These are phyloP conservation scores for Quercus ilex DNA, from an alignment of 306 rosid genomes.

Conservation along the genomic window DNA sequence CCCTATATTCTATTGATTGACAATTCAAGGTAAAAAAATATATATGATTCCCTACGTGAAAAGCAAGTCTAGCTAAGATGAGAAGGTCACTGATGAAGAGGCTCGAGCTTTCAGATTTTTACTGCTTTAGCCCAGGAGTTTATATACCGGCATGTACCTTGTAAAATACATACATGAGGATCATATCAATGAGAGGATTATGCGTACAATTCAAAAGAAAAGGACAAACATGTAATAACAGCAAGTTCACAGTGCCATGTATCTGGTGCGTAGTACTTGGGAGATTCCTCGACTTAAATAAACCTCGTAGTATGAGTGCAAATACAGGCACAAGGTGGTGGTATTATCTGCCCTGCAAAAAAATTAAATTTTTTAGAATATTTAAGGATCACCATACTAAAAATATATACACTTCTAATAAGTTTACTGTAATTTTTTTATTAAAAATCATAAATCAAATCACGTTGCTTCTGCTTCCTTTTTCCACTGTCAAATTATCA, in stretches of 20 bases:
- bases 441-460: no score
- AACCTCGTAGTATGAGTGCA: not conserved
- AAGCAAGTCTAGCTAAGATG: not conserved
- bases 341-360: no score
- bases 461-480: no score
- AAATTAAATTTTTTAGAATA: no score
- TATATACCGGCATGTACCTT: not conserved
- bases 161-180: not conserved
- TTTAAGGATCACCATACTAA: no score
- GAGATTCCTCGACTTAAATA: slow-evolving; percentile 19
- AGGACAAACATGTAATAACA: not conserved
- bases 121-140: no score
- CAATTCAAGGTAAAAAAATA: not conserved
- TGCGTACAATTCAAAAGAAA: not conserved
- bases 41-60: not conserved
- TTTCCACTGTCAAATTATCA: no score
- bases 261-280: not conserved
- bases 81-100: not conserved
- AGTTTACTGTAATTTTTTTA: no score
- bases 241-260: not conserved
- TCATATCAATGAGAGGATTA: not conserved
- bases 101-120: no score
- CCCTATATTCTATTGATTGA: not conserved
- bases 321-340: not conserved
- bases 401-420: no score